phyloP scores from a whole-genome alignment of 2,329 filamentous ascomycete genomes.

The Decorospora gaudefroyi region DNA sequence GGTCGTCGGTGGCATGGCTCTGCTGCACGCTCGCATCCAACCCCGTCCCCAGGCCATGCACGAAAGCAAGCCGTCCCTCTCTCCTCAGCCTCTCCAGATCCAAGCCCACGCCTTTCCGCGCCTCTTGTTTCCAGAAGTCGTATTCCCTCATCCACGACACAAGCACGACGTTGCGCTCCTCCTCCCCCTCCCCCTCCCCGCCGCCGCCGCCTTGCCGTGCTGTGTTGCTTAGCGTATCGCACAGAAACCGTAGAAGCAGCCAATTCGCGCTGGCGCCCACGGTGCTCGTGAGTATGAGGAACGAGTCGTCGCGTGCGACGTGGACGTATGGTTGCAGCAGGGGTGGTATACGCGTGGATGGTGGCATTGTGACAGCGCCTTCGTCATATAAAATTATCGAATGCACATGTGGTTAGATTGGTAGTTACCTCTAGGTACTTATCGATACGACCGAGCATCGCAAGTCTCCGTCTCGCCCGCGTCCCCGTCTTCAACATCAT shows the following conservation, averaged over 20 bases:
- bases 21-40: constrained; percentile 23
- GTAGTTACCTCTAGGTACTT: too few relatives aligned
- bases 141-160: constrained; percentile 82
- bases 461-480: too few relatives aligned
- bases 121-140: constrained; percentile 76
- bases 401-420: constrained; percentile 7
- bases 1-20: too few relatives aligned
- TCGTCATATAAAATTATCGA: constrained; percentile 7
- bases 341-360: constrained; percentile 61
- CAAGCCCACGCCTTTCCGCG: constrained; percentile 69
- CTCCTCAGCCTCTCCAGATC: constrained; percentile 67
- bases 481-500: neutral
- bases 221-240: constrained; percentile 50
- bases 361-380: constrained; percentile 35
- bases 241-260: constrained; percentile 59
- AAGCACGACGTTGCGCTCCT: constrained; percentile 62
- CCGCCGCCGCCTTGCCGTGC: constrained; percentile 34
- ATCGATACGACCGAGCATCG: constrained; percentile 10
- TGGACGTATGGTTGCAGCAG: constrained; percentile 67
- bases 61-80: constrained; percentile 67
- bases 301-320: constrained; percentile 61
- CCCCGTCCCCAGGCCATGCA: constrained; percentile 73
- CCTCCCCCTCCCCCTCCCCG: too few relatives aligned
- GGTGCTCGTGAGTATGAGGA: constrained; percentile 70
- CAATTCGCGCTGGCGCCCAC: constrained; percentile 59